Evolutionary conservation across 176 grass and related monocot species (phyloP).

Genomic region (Typha latifolia): DNA sequence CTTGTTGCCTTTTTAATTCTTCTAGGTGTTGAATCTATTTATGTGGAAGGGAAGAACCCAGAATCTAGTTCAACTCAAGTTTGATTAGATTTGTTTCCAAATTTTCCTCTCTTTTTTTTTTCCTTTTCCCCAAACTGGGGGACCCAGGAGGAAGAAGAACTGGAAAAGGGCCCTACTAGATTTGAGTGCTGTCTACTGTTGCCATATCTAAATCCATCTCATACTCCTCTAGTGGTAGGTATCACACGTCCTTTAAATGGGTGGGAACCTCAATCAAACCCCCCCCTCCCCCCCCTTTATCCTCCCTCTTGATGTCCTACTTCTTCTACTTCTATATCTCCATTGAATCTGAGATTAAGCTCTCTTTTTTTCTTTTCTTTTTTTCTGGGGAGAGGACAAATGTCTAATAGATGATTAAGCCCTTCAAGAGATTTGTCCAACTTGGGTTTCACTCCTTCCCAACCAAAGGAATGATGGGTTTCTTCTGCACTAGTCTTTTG

Average conservation of each 20-base stretch:
- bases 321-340: too few relatives aligned
- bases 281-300: too few relatives aligned
- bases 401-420: constrained; percentile 17
- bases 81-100: neutral
- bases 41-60: neutral
- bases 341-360: too few relatives aligned
- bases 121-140: neutral
- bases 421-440: constrained; percentile 55
- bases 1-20: neutral
- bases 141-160: neutral
- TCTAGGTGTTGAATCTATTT: constrained; percentile 8
- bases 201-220: neutral
- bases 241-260: neutral
- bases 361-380: too few relatives aligned
- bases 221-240: neutral
- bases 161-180: constrained; percentile 1
- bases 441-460: constrained; percentile 28
- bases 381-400: neutral
- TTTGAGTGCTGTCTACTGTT: constrained; percentile 6
- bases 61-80: neutral
- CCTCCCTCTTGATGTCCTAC: too few relatives aligned
- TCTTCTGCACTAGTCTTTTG: constrained; percentile 65
- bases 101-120: constrained; percentile 1
- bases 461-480: constrained; percentile 52
- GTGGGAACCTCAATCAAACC: neutral